Evolutionary conservation across 2,329 filamentous ascomycete species (phyloP), one percentile per base, ranked within the genome.

Genomic region (Trichoderma harzianum): DNA sequence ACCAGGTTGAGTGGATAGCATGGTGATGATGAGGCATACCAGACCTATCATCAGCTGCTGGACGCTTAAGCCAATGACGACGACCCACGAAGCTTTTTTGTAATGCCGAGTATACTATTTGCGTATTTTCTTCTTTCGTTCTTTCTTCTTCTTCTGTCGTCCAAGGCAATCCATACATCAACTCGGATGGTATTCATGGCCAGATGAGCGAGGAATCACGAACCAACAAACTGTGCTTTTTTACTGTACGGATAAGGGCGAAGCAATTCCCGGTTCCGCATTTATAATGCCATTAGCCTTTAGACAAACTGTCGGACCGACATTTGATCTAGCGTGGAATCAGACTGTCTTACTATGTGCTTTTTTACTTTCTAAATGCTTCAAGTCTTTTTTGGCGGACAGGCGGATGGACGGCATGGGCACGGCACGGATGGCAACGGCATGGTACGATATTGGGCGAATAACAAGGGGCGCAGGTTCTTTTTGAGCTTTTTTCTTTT

Each of bases 301-400:
- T 28, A 34, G 57, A 60, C 57, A 53, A 58, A 39, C 11, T 47
- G 51, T 30, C 47, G 6, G 30, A 43, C 43, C 24, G 51, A 67
- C 32, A 43, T 55, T 43, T 72, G 72, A 39, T 58, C n/a, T 24
- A 58, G 57, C 34, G 57, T 43, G 39, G 66, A 53, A 61, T 53
- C 36, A 53, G 28, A 60, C 30, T 69, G 57, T 51, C 28, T 53
- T 43, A 62, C 39, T 67, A 67, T 74, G 39, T 69, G 57, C 62
- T 67, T 69, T 64, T 71, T 73, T 72, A 43, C 73, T 72, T 60
- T 61, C 18, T 24, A 51, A 24, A 39, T 67, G 51, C 51, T 70
- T 55, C 53, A 43, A 70, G 73, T 47, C 55, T 68, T 72, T 68
- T 72, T 70, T 47, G 26, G 64, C 72, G 53, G 47, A 53, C 26